Evolutionary conservation across 2,329 filamentous ascomycete species (phyloP).

Genomic region (Sclerotinia nivalis): DNA sequence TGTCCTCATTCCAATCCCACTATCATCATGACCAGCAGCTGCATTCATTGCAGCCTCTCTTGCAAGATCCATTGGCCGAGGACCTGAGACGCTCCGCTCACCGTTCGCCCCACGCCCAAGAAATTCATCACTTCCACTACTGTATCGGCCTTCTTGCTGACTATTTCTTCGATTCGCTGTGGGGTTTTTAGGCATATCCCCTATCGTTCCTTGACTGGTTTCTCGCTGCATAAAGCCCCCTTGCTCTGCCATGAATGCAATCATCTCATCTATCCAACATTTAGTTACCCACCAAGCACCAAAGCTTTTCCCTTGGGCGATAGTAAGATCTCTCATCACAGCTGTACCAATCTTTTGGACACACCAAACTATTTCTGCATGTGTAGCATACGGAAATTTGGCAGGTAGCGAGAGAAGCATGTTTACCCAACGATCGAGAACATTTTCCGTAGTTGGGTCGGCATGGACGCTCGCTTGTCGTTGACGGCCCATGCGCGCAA

Average conservation of each 20-base stretch:
- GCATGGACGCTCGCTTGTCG: constrained; percentile 44
- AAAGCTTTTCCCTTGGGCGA: constrained; percentile 76
- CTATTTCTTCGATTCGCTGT: constrained; percentile 32
- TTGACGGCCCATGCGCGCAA: constrained; percentile 49
- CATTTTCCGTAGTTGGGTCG: constrained; percentile 57
- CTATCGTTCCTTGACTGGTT: constrained; percentile 43
- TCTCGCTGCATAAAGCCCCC: constrained; percentile 79
- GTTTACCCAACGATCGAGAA: constrained; percentile 75
- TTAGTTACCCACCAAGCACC: constrained; percentile 96
- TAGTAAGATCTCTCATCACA: constrained; percentile 78
- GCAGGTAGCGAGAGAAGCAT: constrained; percentile 69
- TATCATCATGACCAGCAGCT: constrained; percentile 64
- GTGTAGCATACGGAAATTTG: constrained; percentile 72
- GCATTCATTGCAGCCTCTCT: constrained; percentile 50
- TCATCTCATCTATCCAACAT: constrained; percentile 94
- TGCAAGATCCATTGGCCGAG: constrained; percentile 43
- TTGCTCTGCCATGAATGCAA: constrained; percentile 83
- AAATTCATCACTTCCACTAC: constrained; percentile 40
- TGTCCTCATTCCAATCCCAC: constrained; percentile 70
- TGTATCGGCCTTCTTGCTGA: constrained; percentile 38
- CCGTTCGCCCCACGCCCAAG: constrained; percentile 31
- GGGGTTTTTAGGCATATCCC: constrained; percentile 32
- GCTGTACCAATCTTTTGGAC: constrained; percentile 75
- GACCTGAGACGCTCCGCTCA: constrained; percentile 30
- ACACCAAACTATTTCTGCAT: constrained; percentile 73